Evolutionary conservation across 2,329 filamentous ascomycete species (phyloP), one percentile per base, ranked within the genome.

Genomic region (Pseudohalonectria lignicola): DNA sequence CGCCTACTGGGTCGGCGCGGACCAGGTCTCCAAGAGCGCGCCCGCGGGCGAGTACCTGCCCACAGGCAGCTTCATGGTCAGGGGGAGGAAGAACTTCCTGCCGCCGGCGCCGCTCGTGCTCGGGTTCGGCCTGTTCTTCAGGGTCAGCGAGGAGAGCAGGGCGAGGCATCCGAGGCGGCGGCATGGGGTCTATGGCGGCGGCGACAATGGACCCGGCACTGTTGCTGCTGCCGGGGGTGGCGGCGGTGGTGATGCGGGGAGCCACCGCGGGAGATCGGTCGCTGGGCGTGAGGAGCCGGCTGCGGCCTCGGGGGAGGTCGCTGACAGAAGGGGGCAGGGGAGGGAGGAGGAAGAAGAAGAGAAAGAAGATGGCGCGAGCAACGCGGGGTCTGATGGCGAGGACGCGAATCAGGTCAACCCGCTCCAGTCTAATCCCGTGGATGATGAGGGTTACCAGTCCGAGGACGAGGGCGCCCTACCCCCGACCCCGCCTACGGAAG

Each of bases 1-100:
- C 15, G 88, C 90, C 8, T 98, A 86, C 82, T 98, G 92, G 92
- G 90, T 93, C 0, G 79, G 81, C 44, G 82, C 85, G 2, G 80
- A 90, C 39, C 88, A 96, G 56, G 86, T 98, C 0, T 86, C 84
- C 9, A 96, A 96, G 61, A 85, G 78, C 25, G 80, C 82, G 0
- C 70, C 79, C 1, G 77, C 74, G 0, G 90, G 90, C 18, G 88
- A 93, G 47, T 90, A 85, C 49, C 61, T 98, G 6, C 74, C 79
- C 0, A 68, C 74, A 0, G 92, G 90, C 15, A 76, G 76, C 45
- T 95, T 98, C 55, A 76, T 80, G 58, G 70, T 95, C 34, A 74
- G 75, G 28, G 90, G 88, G 3, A 82, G 84, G 61, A 96, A 95
- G 64, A 94, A 94, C 51, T 92, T 83, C 49, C 60, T 98, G 26